phyloP scores from a whole-genome alignment of 169 alveolate genomes.

The Cryptosporidium ryanae region DNA sequence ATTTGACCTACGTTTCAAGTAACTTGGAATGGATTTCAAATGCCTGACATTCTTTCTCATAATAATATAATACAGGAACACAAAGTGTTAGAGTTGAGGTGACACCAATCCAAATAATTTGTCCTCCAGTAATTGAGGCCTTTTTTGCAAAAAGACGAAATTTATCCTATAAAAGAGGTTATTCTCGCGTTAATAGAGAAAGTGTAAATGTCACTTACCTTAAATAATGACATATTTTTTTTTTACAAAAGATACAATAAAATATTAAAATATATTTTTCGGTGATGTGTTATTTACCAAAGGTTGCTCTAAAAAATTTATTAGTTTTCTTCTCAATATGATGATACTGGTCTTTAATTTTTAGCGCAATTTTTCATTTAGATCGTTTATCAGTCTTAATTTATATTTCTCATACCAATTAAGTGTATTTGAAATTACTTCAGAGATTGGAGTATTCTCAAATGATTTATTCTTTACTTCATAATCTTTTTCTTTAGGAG shows the following conservation, averaged over 20 bases:
- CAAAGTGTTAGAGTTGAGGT: slow-evolving; percentile 76
- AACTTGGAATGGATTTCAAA: slow-evolving; percentile 79
- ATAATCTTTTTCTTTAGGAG: not conserved
- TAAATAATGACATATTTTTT: slow-evolving; percentile 2
- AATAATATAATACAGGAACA: slow-evolving; percentile 80
- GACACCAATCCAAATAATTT: slow-evolving; percentile 74
- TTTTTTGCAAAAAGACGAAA: not conserved
- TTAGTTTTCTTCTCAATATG: not conserved
- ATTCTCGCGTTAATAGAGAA: not conserved
- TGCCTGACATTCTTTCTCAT: slow-evolving; percentile 81
- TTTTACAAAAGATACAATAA: not conserved
- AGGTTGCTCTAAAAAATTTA: not conserved
- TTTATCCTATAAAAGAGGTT: not conserved
- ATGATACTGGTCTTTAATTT: not conserved
- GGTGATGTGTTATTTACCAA: too few relatives aligned
- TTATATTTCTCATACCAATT: slow-evolving; percentile 49
- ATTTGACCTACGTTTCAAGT: slow-evolving; percentile 69
- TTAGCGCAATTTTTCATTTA: not conserved
- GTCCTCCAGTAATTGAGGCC: slow-evolving; percentile 1
- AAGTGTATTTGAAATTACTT: slow-evolving; percentile 39
- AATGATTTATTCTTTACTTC: not conserved
- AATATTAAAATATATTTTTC: too few relatives aligned
- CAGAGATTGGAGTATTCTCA: slow-evolving; percentile 1
- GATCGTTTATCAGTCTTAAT: not conserved
- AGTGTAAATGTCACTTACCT: slow-evolving; percentile 14